These are phyloP conservation scores for Moesziomyces globuligerus DNA, from an alignment of 1,284 basidiomycete species.

Conservation along the genomic window DNA sequence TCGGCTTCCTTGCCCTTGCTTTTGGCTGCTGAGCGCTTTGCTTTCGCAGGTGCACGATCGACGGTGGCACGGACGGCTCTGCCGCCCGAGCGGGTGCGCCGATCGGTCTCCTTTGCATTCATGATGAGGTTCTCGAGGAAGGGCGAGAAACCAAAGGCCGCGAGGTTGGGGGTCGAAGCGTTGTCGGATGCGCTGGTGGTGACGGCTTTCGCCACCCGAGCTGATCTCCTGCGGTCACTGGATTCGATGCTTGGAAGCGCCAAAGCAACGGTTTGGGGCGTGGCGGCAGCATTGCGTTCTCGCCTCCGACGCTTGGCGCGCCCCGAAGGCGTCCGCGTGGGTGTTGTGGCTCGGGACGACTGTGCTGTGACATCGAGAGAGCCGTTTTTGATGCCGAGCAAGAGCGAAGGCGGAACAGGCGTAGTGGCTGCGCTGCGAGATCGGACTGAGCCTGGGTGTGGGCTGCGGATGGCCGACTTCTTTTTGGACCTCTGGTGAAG, in stretches of 20 bases:
- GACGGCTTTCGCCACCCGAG: conserved; percentile 40
- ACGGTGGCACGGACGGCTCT: conserved; percentile 20
- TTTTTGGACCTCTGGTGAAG: conserved; percentile 32
- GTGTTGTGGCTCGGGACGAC: conserved; percentile 34
- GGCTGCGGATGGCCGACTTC: conserved; percentile 36
- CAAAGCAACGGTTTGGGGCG: conserved; percentile 1
- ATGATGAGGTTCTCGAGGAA: conserved; percentile 46
- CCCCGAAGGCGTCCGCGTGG: conserved; percentile 24
- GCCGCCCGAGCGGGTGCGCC: conserved; percentile 30
- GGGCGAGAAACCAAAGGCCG: conserved; percentile 40
- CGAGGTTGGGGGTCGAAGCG: conserved; percentile 31
- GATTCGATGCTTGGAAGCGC: conserved; percentile 34
- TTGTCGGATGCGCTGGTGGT: conserved; percentile 21
- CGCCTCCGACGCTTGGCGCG: conserved; percentile 31
- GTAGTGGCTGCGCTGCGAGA: conserved; percentile 38
- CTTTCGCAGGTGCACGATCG: conserved; percentile 21
- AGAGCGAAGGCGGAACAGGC: conserved; percentile 24
- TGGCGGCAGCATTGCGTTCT: conserved; percentile 20
- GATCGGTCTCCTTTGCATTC: conserved; percentile 37
- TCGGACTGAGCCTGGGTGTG: conserved; percentile 20
- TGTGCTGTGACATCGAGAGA: conserved; percentile 27
- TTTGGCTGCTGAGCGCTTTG: conserved; percentile 24
- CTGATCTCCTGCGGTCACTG: conserved; percentile 35
- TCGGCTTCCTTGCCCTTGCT: conserved; percentile 27
- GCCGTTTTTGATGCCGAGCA: conserved; percentile 14